Evolutionary conservation across 2,329 filamentous ascomycete species (phyloP).

Genomic region (Phialophora expanda): DNA sequence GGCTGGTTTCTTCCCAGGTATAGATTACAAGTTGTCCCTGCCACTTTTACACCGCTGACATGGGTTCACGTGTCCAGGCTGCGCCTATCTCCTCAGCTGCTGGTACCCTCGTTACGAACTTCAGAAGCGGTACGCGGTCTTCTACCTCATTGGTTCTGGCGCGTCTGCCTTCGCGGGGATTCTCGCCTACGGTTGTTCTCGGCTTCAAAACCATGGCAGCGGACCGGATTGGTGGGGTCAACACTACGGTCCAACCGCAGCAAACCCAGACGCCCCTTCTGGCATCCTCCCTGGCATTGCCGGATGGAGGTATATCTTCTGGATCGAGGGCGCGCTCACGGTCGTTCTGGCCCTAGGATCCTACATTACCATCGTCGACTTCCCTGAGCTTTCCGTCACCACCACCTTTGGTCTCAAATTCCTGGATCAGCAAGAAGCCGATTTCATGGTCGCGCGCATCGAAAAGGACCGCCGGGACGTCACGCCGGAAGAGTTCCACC

Average conservation of each 20-base stretch:
- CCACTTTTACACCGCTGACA: not conserved
- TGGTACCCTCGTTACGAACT: slow-evolving; percentile 64
- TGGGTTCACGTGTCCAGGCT: slow-evolving; percentile 65
- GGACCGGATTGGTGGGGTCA: slow-evolving; percentile 36
- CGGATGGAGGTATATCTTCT: slow-evolving; percentile 56
- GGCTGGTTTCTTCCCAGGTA: slow-evolving; percentile 69
- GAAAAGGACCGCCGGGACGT: slow-evolving; percentile 61
- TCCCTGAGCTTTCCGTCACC: slow-evolving; percentile 42
- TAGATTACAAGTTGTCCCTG: not conserved
- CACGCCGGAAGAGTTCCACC: slow-evolving; percentile 54
- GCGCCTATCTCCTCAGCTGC: slow-evolving; percentile 72
- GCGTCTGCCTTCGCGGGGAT: slow-evolving; percentile 47
- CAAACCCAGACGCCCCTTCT: slow-evolving; percentile 37
- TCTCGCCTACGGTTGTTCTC: slow-evolving; percentile 48
- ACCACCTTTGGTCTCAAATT: slow-evolving; percentile 40
- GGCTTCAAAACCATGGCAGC: slow-evolving; percentile 42
- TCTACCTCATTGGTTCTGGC: slow-evolving; percentile 57
- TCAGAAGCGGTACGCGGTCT: slow-evolving; percentile 50
- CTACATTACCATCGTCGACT: slow-evolving; percentile 54
- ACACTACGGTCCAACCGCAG: slow-evolving; percentile 36
- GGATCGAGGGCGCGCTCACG: slow-evolving; percentile 43
- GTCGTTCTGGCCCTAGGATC: slow-evolving; percentile 49
- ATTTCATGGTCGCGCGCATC: slow-evolving; percentile 52
- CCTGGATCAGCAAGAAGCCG: slow-evolving; percentile 40
- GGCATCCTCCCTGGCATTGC: slow-evolving; percentile 33